Conservation (phyloP, 2,329 filamentous ascomycete species). For the Fusarium temperatum region DNA sequence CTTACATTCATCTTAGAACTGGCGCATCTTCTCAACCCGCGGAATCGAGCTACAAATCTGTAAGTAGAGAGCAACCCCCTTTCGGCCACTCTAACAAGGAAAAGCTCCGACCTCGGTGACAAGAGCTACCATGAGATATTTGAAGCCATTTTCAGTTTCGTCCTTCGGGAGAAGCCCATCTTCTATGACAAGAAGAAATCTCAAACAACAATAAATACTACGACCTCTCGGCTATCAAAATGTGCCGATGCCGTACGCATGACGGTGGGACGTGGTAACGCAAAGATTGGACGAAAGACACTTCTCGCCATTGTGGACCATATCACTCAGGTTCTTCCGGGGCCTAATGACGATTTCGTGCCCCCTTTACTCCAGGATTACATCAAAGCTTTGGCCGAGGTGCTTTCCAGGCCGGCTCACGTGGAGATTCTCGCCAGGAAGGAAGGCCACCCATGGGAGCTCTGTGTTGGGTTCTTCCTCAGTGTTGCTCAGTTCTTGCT, state of each 20-base stretch:
- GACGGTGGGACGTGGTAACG: conserved; percentile 74
- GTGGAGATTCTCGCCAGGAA: conserved; percentile 77
- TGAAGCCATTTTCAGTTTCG: conserved; percentile 79
- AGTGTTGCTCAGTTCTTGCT: conserved; percentile 64
- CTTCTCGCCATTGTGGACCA: conserved; percentile 83
- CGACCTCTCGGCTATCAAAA: conserved; percentile 68
- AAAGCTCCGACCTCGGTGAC: conserved; percentile 66
- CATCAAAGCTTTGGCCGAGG: conserved; percentile 74
- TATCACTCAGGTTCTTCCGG: conserved; percentile 77
- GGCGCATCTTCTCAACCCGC: conserved; percentile 50
- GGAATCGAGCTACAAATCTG: conserved; percentile 50
- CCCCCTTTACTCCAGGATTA: conserved; percentile 79
- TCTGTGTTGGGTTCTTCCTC: conserved; percentile 76
- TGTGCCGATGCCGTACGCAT: conserved; percentile 77
- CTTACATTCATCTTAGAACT: conserved; percentile 45
- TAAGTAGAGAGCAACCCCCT: conserved; percentile 32
- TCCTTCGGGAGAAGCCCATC: conserved; percentile 71
- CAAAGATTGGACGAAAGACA: conserved; percentile 77
- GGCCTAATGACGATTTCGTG: conserved; percentile 68
- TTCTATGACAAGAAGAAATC: conserved; percentile 66
- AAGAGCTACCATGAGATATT: conserved; percentile 84
- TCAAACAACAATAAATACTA: conserved; percentile 54
- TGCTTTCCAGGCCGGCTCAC: conserved; percentile 79
- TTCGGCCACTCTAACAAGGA: conserved; percentile 12
- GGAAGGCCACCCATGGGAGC: conserved; percentile 70